Conservation (phyloP, 169 alveolate genomes). For the Eimeria sp. region DNA sequence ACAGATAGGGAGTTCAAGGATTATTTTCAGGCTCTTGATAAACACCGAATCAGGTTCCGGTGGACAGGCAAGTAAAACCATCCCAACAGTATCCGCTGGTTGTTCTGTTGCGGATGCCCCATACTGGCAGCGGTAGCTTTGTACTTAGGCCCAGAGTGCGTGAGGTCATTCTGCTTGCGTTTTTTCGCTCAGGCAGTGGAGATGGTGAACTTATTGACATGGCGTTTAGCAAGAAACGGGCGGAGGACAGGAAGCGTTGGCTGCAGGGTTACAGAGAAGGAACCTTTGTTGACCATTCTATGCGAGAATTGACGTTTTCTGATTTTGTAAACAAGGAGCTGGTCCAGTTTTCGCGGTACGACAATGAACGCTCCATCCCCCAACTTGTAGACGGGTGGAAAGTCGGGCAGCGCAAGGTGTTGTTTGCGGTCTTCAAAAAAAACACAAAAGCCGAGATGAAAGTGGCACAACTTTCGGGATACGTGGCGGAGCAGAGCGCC, state of each 20-base stretch:
- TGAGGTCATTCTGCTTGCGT: not conserved
- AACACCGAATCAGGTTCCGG: conserved; percentile 96
- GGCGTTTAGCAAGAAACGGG: conserved; percentile 99
- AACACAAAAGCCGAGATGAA: conserved; percentile 97
- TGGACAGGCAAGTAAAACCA: conserved; percentile 61
- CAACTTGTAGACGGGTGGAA: conserved; percentile 99
- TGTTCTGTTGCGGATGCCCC: not conserved
- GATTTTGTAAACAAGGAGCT: conserved; percentile 99
- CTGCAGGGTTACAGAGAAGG: conserved; percentile 86
- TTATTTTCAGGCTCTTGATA: conserved; percentile 97
- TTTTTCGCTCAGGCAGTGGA: conserved; percentile 88
- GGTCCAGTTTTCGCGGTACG: conserved; percentile 98
- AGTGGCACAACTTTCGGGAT: conserved; percentile 97
- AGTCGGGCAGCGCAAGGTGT: conserved; percentile 99
- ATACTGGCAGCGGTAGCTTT: not conserved
- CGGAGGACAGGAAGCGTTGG: conserved; percentile 97
- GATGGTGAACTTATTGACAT: conserved; percentile 99
- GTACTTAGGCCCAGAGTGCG: not conserved
- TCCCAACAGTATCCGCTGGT: not conserved
- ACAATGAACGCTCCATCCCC: conserved; percentile 99
- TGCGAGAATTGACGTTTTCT: conserved; percentile 88
- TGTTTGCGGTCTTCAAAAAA: conserved; percentile 98
- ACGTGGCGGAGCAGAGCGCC: conserved; percentile 99
- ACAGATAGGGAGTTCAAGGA: conserved; percentile 99
- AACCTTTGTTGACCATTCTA: conserved; percentile 84